Evolutionary conservation across 108 stramenopile genomes (phyloP), one percentile per base, ranked within the genome.

Genomic region (Pseudonitzschia delicatissima): DNA sequence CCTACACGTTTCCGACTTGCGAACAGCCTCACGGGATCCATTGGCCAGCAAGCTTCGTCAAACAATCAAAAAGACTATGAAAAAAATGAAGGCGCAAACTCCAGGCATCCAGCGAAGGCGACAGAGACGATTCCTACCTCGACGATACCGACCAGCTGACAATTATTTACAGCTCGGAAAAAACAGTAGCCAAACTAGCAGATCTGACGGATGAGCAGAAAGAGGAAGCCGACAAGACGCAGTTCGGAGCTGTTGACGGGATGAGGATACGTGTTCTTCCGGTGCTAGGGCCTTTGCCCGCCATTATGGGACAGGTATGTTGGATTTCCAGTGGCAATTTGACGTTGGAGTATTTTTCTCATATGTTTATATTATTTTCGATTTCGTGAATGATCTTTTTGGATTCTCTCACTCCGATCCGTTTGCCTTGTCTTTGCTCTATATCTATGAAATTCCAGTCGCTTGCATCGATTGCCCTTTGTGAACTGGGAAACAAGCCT

Each of bases 261-360:
- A 96, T 99, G 87, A 76, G 98, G 31, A 86, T 99, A n/a, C 90
- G 98, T 3, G 93, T 99, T 28, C 66, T 99, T 29, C 98, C 98
- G 2, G 98, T 99, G 0, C 72, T 99, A 35, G 98, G 98, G 11
- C 96, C 98, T 7, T 81, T 94, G 77, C 98, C 98, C 13, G 96
- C 97, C 32, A 91, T 99, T 57, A 96, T 98, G 88, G 98, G 98
- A 51, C 95, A 95, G 40, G 53, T 55, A 55, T 5, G 31, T 55
- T 51, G 31, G 26, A 51, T 23, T 25, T n/a, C n/a, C n/a, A n/a
- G n/a, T n/a, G n/a, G n/a, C n/a, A n/a, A n/a, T n/a, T n/a, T n/a
- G n/a, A n/a, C n/a, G n/a, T n/a, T n/a, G n/a, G n/a, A n/a, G n/a
- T n/a, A n/a, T n/a, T n/a, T n/a, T n/a, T n/a, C n/a, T n/a, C n/a